A percentile compares a stretch with the other conserved stretches of the same genome.
phyloP scores from a whole-genome alignment of 2,329 filamentous ascomycete species.

The Nigrospora osmanthi region DNA sequence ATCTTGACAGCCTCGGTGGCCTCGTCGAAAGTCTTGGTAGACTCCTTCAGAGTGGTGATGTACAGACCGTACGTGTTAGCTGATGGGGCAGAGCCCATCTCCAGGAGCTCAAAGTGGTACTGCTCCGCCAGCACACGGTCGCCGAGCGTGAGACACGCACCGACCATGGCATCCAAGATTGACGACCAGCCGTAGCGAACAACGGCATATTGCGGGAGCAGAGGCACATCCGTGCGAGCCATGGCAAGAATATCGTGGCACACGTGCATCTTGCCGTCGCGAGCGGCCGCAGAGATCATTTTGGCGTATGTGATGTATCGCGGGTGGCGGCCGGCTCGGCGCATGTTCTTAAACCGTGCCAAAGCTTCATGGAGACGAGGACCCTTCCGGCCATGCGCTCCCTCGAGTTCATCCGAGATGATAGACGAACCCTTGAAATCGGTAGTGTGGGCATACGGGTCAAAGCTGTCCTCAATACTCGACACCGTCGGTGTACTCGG shows the following conservation, averaged over 20 bases:
- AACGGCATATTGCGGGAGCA: conserved; percentile 73
- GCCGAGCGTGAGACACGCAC: conserved; percentile 77
- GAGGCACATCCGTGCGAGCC: conserved; percentile 82
- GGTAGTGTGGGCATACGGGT: conserved; percentile 83
- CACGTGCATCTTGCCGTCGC: conserved; percentile 72
- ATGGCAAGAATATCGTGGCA: conserved; percentile 83
- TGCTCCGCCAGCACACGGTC: conserved; percentile 74
- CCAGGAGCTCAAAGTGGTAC: conserved; percentile 84
- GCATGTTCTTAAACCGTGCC: conserved; percentile 83
- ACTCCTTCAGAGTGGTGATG: conserved; percentile 98
- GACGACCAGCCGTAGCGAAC: conserved; percentile 95
- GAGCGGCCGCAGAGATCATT: conserved; percentile 82
- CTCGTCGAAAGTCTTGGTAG: conserved; percentile 95
- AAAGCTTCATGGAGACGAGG: conserved; percentile 74
- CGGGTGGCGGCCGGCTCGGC: conserved; percentile 81
- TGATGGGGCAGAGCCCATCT: conserved; percentile 84
- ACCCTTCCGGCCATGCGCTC: conserved; percentile 63
- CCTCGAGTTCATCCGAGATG: conserved; percentile 86
- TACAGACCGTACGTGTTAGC: conserved; percentile 98
- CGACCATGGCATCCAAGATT: conserved; percentile 94
- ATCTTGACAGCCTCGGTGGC: conserved; percentile 95
- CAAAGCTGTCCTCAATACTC: conserved; percentile 72
- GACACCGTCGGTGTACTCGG: conserved; percentile 48
- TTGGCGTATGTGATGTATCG: conserved; percentile 97
- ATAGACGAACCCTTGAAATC: conserved; percentile 90